phyloP scores from a whole-genome alignment of 2,329 filamentous ascomycete genomes.

The Phaeosphaeria sp. region DNA sequence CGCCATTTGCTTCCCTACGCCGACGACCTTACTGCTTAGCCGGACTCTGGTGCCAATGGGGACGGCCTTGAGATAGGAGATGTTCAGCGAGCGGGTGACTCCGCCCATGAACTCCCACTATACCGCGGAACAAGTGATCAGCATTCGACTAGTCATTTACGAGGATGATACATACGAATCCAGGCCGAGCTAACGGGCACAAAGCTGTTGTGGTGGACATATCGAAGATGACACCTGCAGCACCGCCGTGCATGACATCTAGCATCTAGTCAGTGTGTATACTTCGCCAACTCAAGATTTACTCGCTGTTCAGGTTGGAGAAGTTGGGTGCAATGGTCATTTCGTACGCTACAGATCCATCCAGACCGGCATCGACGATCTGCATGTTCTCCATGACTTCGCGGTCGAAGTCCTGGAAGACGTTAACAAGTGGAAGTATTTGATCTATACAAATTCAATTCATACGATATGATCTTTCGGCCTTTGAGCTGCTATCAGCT shows the following conservation, averaged over 20 bases:
- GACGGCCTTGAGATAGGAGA: conserved; percentile 60
- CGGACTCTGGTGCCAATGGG: conserved; percentile 55
- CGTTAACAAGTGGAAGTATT: not conserved
- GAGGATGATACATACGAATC: conserved; percentile 35
- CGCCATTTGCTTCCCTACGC: conserved; percentile 60
- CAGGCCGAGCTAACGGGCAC: conserved; percentile 56
- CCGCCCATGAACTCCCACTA: conserved; percentile 61
- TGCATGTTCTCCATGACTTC: conserved; percentile 48
- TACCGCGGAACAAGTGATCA: not conserved
- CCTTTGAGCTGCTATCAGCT: conserved; percentile 37
- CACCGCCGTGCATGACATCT: conserved; percentile 52
- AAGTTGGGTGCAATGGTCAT: conserved; percentile 43
- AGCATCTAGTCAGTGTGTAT: conserved; percentile 4
- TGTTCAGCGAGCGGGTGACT: conserved; percentile 58
- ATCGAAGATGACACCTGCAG: conserved; percentile 50
- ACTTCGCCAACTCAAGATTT: not conserved
- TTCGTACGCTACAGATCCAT: conserved; percentile 46
- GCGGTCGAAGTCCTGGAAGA: conserved; percentile 41
- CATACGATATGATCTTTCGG: conserved; percentile 42
- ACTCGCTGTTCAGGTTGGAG: conserved; percentile 50
- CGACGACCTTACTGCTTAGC: conserved; percentile 53
- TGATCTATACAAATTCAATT: not conserved
- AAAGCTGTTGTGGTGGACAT: conserved; percentile 58
- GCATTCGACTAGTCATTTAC: not conserved
- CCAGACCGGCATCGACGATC: conserved; percentile 44